Percentiles rank a stretch among this genome's conserved stretches.
Evolutionary conservation across 1,284 basidiomycete genomes (phyloP).

Genomic region (Paramarasmius palmivorus): DNA sequence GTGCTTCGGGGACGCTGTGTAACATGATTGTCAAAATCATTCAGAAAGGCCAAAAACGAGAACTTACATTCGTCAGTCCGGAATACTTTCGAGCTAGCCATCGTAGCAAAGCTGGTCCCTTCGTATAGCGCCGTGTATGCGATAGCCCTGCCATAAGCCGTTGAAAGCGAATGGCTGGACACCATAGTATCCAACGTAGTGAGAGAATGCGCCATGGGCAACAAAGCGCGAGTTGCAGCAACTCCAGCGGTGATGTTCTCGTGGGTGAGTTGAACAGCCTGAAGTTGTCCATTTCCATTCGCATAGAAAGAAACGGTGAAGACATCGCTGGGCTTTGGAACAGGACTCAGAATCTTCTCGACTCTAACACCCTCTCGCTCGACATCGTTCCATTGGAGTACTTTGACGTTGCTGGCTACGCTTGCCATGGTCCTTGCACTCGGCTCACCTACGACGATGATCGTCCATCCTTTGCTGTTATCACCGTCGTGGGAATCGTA

Average conservation of each 20-base stretch:
- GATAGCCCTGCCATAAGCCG: conserved; percentile 69
- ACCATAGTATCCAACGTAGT: conserved; percentile 71
- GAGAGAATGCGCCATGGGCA: conserved; percentile 62
- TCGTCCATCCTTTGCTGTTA: conserved; percentile 49
- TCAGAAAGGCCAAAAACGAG: background rate
- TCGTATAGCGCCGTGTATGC: conserved; percentile 77
- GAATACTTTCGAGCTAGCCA: conserved; percentile 56
- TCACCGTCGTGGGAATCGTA: conserved; percentile 48
- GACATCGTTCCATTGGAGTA: conserved; percentile 63
- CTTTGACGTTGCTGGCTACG: conserved; percentile 47
- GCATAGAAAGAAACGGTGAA: conserved; percentile 70
- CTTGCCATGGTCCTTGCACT: conserved; percentile 40
- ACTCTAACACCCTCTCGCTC: conserved; percentile 59
- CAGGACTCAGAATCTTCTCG: conserved; percentile 43
- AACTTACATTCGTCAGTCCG: conserved; percentile 42
- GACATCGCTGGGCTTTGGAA: conserved; percentile 58
- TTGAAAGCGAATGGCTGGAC: conserved; percentile 70
- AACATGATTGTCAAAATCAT: background rate
- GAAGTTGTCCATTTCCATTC: conserved; percentile 49
- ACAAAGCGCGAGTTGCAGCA: conserved; percentile 63
- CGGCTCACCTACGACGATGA: conserved; percentile 68
- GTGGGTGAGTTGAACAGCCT: conserved; percentile 69
- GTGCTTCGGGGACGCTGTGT: conserved; percentile 23
- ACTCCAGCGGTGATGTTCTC: conserved; percentile 80
- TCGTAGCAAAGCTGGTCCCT: conserved; percentile 68